Evolutionary conservation across 129 eudicot species (phyloP), one percentile per base, ranked within the genome.

Genomic region (Pseudognaphalium luteoalbum): DNA sequence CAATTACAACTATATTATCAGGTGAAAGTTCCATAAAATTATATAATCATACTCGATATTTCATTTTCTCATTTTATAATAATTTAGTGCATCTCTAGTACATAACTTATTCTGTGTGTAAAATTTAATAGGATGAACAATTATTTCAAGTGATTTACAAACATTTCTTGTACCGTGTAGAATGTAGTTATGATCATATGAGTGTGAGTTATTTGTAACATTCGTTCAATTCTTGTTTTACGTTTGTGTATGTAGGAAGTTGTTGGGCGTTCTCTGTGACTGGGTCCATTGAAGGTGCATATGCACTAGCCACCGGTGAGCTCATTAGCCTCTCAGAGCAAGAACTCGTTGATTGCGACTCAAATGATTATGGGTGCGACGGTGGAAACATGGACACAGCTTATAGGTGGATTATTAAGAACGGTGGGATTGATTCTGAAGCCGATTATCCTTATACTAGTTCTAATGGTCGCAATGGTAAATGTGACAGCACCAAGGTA

Each of bases 211-310:
- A 41, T 41, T 41, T 9, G 47, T 41, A 41, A 41, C 10, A 41
- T 61, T 25, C 28, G 1, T 25, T 25, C 3, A 4, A 60, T 33
- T 47, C 1, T 3, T 15, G 17, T 37, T 28, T 32, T 17, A 72
- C 17, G 19, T 54, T 54, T 64, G 12, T 19, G 39, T 3, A 9
- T 71, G 41, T 68, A 89, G 96, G 96, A 78, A 84, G 91, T 76
- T 86, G 91, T 74, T 89, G 91, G 96, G 91, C 89, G 4, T 89
- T 89, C 66, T 89, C 91, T 17, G 61, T 85, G 66, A 82, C 87
- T 2, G 96, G 89, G 60, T 86, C 96, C 72, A 84, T 87, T 2
- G 96, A 89, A 81, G 85, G 96, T 47, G 84, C 83, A 54, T 80
- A 84, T 28, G 84, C 83, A 33, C 5, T 89, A 22, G 81, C 65